phyloP scores from a whole-genome alignment of 2,329 filamentous ascomycete genomes.

The Diaporthe nobilis region DNA sequence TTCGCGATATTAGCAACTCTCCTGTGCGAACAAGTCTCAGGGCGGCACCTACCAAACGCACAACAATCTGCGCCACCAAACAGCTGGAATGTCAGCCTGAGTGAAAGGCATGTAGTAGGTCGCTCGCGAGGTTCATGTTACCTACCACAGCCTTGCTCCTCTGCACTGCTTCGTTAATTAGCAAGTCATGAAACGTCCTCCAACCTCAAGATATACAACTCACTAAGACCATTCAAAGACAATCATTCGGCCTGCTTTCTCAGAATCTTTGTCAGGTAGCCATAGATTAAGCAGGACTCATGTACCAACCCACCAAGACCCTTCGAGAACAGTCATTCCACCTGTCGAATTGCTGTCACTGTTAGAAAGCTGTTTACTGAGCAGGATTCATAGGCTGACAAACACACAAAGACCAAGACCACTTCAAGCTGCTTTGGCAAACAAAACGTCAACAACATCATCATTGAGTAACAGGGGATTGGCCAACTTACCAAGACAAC shows the following conservation, averaged over 20 bases:
- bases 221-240: not conserved
- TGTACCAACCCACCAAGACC: not conserved
- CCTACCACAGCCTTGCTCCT: not conserved
- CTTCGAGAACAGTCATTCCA: not conserved
- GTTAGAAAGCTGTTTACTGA: not conserved
- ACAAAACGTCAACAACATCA: not conserved
- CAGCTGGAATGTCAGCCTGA: not conserved
- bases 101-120: not conserved
- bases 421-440: not conserved
- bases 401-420: not conserved
- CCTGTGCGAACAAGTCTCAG: not conserved
- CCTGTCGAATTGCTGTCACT: not conserved
- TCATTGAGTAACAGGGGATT: too few species aligned
- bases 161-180: not conserved
- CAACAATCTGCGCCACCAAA: not conserved
- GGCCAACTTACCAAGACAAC: not conserved
- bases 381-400: too few species aligned
- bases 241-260: not conserved
- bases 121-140: not conserved
- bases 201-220: not conserved
- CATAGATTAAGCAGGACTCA: too few species aligned
- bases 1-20: not conserved
- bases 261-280: not conserved
- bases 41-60: not conserved
- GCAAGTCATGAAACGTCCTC: not conserved